Evolutionary conservation across 345 rosid genomes (phyloP), one percentile per base, ranked within the genome.

Genomic region (Hypericum perforatum): DNA sequence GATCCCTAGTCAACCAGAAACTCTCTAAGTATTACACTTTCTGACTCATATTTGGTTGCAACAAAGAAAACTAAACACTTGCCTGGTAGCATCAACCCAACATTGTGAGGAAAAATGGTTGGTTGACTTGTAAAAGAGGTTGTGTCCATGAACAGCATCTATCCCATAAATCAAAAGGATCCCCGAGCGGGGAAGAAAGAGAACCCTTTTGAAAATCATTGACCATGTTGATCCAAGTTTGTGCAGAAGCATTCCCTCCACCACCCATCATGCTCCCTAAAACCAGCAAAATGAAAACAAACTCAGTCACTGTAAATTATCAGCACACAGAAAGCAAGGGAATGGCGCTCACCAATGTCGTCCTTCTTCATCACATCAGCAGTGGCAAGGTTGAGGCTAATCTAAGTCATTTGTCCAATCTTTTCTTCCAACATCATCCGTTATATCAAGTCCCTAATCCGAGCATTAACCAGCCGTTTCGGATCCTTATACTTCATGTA

Each of bases 71-170:
- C 32, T 32, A 11, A 7, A 6, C n/a, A 1, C 5, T 11, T 52
- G 12, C 55, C 55, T 52, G 9, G 55, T 52, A 13, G 39, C 55
- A 0, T 42, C 55, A n/a, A 52, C 14, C 55, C 55, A 37, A 52
- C 55, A 37, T 52, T 52, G 41, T 52, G 55, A 6, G 55, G 55
- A 38, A 52, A 52, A 10, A 52, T 52, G 39, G 55, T 52, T 52
- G 39, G 55, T 52, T 7, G 55, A 40, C 14, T 52, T 52, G n/a
- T 52, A 52, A 15, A 52, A 41, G 38, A 12, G 37, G 41, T 52
- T 52, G 55, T 52, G 55, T 11, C 55, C 55, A 52, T 52, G 55
- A 37, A 52, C 41, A 37, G 55, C 55, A 52, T 52, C 55, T 11
- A 52, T 52, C 39, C 41, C 55, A 37, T 52, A 52, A n/a, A 52